Evolutionary conservation across 2,329 filamentous ascomycete genomes (phyloP), one percentile per base, ranked within the genome.

Genomic region (Teratosphaeria viscida): DNA sequence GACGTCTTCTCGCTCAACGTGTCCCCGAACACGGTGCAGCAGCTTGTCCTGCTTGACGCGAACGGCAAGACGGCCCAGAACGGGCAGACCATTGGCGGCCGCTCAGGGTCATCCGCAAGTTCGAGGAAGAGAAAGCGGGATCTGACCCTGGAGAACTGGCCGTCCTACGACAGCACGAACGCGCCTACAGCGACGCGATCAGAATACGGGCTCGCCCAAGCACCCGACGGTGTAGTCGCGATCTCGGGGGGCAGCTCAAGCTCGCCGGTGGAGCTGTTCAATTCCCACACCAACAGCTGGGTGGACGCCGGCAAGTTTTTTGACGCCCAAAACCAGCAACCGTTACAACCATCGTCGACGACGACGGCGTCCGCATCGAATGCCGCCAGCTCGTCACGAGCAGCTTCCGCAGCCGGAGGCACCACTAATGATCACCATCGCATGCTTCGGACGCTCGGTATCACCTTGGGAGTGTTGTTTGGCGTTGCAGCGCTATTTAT

Each of bases 381-480:
- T 1, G 68, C 73, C 6, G 66, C 66, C 32, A 63, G 75, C 3
- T 66, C 62, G 4, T 26, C 57, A 32, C 14, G 29, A 6, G 69
- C 75, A 14, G 68, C 75, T 8, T 67, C 73, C 14, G 66, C 71
- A 47, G 62, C 70, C 59, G 52, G 65, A 59, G 55, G 67, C 64
- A 62, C 71, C 71, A 74, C 79, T 64, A 49, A 49, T 49, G 19
- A 49, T 49, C 67, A 70, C 77, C 81, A 73, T 23, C 65, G 63
- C 65, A 84, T 74, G 69, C 65, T 80, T 58, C 76, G 84, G 7
- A 87, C 96, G 32, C 80, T 96, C 1, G 92, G 89, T 37, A 89
- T 89, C 56, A 89, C 89, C 0, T 80, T 97, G 0, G 91, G 92
- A 12, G 85, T 86, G n/a, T 85, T 96, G 26, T 82, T 89, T 57